Percentiles rank a stretch among this genome's conserved stretches.
Evolutionary conservation across 2,329 filamentous ascomycete genomes (phyloP).

Genomic region (Fusarium subtropicale): DNA sequence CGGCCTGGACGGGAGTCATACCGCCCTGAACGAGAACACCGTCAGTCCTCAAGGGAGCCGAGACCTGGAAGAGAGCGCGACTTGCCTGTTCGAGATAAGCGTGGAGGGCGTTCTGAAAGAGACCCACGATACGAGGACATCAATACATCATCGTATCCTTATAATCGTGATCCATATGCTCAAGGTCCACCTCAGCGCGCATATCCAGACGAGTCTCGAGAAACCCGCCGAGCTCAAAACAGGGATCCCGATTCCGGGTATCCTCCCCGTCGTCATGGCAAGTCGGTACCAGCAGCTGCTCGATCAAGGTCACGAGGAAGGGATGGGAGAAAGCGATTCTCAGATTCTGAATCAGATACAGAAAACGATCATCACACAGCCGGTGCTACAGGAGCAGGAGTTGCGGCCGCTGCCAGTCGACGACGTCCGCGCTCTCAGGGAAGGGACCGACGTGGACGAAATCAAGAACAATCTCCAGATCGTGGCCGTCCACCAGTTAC

Average conservation of each 20-base stretch:
- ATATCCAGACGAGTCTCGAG: conserved; percentile 17
- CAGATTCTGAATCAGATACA: conserved; percentile 36
- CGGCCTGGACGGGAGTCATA: conserved; percentile 27
- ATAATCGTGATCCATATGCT: conserved; percentile 21
- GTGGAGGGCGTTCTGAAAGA: conserved; percentile 17
- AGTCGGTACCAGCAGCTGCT: conserved; percentile 22
- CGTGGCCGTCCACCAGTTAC: conserved; percentile 43
- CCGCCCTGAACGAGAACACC: conserved; percentile 18
- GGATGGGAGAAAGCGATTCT: conserved; percentile 25
- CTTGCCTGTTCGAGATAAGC: conserved; percentile 21
- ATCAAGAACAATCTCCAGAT: conserved; percentile 26
- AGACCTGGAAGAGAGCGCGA: conserved; percentile 25
- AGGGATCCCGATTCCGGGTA: conserved; percentile 21
- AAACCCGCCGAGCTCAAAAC: conserved; percentile 5
- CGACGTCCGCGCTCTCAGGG: conserved; percentile 44
- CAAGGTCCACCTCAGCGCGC: conserved; percentile 7
- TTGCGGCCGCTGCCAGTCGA: conserved; percentile 17
- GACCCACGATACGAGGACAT: conserved; percentile 24
- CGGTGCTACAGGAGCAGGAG: conserved; percentile 17
- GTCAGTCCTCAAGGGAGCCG: conserved; percentile 20
- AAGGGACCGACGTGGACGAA: conserved; percentile 31
- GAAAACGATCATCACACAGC: conserved; percentile 30
- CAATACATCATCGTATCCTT: conserved; percentile 13
- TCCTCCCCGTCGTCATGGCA: conserved; percentile 33
- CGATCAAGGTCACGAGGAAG: conserved; percentile 32